Percentiles rank a stretch among this genome's conserved stretches.
These are phyloP conservation scores for Tulasnella sp. DNA, from an alignment of 768 basidiomycete species.

Conservation along the genomic window DNA sequence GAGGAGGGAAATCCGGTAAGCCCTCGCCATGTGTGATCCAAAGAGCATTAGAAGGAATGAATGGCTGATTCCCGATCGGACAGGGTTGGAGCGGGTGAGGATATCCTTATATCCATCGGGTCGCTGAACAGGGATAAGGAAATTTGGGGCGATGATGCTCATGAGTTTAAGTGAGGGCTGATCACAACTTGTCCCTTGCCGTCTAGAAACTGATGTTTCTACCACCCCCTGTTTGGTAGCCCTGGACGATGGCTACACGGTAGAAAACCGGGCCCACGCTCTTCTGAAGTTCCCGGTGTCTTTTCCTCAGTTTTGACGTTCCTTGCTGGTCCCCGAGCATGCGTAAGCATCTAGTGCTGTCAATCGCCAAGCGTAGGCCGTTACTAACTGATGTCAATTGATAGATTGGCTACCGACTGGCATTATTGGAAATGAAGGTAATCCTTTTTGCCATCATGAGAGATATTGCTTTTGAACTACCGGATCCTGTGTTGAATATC, in stretches of 20 bases:
- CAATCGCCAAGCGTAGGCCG: conserved; percentile 46
- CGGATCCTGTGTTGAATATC: background rate
- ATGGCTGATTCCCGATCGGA: background rate
- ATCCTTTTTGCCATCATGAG: background rate
- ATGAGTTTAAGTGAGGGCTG: conserved; percentile 52
- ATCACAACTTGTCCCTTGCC: background rate
- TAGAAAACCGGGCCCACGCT: background rate
- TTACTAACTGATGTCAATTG: conserved; percentile 31
- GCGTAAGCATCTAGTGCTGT: conserved; percentile 37
- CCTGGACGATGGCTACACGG: conserved; percentile 59
- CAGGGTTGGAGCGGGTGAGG: conserved; percentile 39
- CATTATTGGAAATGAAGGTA: conserved; percentile 5
- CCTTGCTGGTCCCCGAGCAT: background rate
- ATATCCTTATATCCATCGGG: conserved; percentile 50
- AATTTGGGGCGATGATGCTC: conserved; percentile 62
- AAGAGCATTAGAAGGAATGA: background rate
- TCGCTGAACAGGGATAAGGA: conserved; percentile 50
- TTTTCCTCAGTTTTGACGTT: background rate
- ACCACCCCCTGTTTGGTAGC: conserved; percentile 37
- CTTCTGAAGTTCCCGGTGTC: background rate
- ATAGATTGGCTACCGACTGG: conserved; percentile 12
- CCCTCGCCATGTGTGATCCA: background rate
- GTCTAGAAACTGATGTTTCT: background rate
- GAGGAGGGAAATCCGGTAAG: conserved; percentile 21
- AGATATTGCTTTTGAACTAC: background rate